Conservation (phyloP, 2,329 filamentous ascomycete species). For the Penicillium expansum region DNA sequence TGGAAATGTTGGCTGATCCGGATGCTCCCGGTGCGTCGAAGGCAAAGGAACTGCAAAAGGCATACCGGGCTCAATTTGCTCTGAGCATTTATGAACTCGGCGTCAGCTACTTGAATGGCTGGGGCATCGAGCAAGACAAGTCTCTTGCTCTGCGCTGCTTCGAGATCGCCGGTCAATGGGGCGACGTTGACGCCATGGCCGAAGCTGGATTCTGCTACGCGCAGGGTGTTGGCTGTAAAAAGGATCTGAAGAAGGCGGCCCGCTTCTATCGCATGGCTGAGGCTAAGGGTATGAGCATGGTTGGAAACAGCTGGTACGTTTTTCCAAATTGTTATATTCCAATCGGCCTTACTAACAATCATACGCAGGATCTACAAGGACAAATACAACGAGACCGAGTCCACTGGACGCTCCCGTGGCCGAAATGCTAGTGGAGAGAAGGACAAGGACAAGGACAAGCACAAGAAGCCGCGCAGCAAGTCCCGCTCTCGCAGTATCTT, state of each 20-base stretch:
- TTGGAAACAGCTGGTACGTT: constrained; percentile 93
- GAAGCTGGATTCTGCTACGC: constrained; percentile 97
- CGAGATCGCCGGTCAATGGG: constrained; percentile 94
- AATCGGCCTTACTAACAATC: not conserved
- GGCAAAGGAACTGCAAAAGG: constrained; percentile 67
- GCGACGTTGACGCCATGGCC: constrained; percentile 87
- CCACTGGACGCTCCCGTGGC: constrained; percentile 34
- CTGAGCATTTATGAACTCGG: constrained; percentile 94
- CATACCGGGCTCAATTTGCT: constrained; percentile 88
- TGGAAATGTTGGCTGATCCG: constrained; percentile 75
- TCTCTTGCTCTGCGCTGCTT: constrained; percentile 84
- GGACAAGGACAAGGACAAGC: constrained; percentile 40
- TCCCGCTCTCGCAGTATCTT: constrained; percentile 74
- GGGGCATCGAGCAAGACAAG: constrained; percentile 94
- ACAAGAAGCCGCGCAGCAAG: constrained; percentile 71
- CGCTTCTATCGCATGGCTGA: constrained; percentile 88
- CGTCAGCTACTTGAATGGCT: constrained; percentile 96
- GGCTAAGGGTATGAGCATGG: constrained; percentile 92
- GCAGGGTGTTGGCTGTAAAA: constrained; percentile 89
- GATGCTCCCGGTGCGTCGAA: constrained; percentile 52
- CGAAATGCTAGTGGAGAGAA: constrained; percentile 52
- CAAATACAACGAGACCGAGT: constrained; percentile 73
- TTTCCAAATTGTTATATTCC: not conserved
- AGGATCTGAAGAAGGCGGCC: constrained; percentile 91
- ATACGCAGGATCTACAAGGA: constrained; percentile 83